Evolutionary conservation across 78 protist species (phyloP), one percentile per base, ranked within the genome.

Genomic region (Monocercomonoides exilis): DNA sequence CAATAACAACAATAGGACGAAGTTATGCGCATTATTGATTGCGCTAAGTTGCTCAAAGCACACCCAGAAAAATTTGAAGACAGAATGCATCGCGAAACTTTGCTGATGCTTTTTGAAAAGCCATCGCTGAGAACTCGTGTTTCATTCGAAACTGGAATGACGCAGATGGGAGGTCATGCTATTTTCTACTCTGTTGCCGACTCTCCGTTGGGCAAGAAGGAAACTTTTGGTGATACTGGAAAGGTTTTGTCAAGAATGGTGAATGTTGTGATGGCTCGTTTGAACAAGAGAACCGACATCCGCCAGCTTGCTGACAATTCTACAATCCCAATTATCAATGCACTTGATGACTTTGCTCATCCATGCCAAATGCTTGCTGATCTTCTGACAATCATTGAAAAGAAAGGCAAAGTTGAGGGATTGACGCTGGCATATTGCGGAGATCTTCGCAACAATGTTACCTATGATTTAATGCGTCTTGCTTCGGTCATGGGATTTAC

Each of bases 281-380:
- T 91, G 42, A 88, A 91, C 84, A 29, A 0, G 34, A 63, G 91
- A 11, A 3, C 85, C 38, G 87, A 45, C 45, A 6, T 88, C 43
- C 0, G 80, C 46, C 93, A 91, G 44, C 89, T 94, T 5, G 88
- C 92, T 32, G 34, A 85, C 54, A 41, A 87, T 77, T 85, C 93
- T 34, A 0, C 70, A 0, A 89, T 92, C 3, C 96, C 96, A 11
- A 85, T 94, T 44, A 91, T 94, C 91, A 94, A 94, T 85, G 96
- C 93, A 3, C 90, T 94, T 6, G 94, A 89, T 34, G 94, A 94
- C 84, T 77, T n/a, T 33, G 90, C 90, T 85, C 94, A 92, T 80
- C 96, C 96, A n/a, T 63, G 80, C 63, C 96, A 94, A 70, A 90
- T 92, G 87, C 81, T 94, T 36, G 92, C 93, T 36, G 96, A 94